Evolutionary conservation across 2,329 filamentous ascomycete genomes (phyloP), one percentile per base, ranked within the genome.

Genomic region (Hypoxylon sp.): DNA sequence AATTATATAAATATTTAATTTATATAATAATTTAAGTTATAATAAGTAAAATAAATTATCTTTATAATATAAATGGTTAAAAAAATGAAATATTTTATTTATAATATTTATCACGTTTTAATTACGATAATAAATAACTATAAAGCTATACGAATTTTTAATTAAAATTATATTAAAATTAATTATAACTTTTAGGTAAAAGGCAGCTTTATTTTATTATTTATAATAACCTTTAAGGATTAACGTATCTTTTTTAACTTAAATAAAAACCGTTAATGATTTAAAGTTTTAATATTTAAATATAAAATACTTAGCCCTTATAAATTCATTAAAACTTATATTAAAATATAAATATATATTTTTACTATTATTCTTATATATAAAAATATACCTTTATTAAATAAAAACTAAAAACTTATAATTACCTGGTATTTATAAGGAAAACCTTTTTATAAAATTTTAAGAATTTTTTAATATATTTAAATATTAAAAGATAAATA

Each of bases 1-100:
- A 47, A 47, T 29, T 47, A 29, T 47, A 29, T 29, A 47, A 25
- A 2, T 14, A 47, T 21, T 47, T 47, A 25, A 25, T 47, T 47
- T 25, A 25, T 47, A 29, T n/a, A 5, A 25, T 47, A 47, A 47
- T 8, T 43, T 27, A 25, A 47, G 5, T 47, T 47, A 47, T 47
- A 43, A 19, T 23, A 43, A 29, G 16, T 14, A 29, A 25, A 47
- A 29, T 27, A 27, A 27, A 27, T 6, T 6, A 27, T 6, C 25
- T 6, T 29, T 25, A 14, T 47, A 47, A 47, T 12, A 6, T 47
- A 25, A 27, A 25, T 12, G 11, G 11, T 32, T 32, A 32, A 32
- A 2, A 8, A 32, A 11, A 48, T 48, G n/a, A 21, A 23, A 45
- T 45, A 45, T 3, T 5, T 25, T 12, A 46, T 12, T 25, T 46